Base-by-base conservation (phyloP, 805 yeast genomes). In the Candida oleophila region DNA sequence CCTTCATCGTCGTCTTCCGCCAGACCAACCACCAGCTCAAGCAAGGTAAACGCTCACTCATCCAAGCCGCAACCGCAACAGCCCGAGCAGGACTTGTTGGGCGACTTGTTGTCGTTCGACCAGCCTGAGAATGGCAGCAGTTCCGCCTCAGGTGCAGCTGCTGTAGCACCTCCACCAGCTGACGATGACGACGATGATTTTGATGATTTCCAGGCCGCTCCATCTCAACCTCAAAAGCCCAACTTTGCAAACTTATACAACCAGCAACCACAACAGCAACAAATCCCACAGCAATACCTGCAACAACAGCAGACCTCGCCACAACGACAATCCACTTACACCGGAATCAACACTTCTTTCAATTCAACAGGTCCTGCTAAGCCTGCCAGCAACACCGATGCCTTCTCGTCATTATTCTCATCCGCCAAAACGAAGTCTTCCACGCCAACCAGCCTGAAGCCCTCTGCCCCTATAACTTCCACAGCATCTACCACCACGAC, bases 191-290 rank as follows among this genome's bases (percentile, higher is more conserved):
- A 82, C 46, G 89, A 85, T 52, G 94, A 87, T 36, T 87, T 87
- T 61, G 89, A 86, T 52, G 94, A 87, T 53, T 87, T 87, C 75
- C 92, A 87, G 64, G 86, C 89, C 11, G 81, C 78, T 3, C 83
- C 85, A 7, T 65, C 68, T 15, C 50, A 47, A 50, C 39, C 45
- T 51, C 54, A 49, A 49, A 9, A 34, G 50, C 56, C 52, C 56
- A 60, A 60, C 49, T 56, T 66, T 44, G 57, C 60, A 28, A 62
- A 54, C 49, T 59, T 68, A 50, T 61, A 60, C 50, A 62, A 56
- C 51, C 58, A 49, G 49, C 53, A 55, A n/a, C 54, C 52, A 44
- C 64, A 59, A 47, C 55, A 55, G 37, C 56, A 49, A 43, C 54
- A 28, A 34, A 33, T 42, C 16, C 54, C 34, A 43, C 60, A 25